Base-by-base conservation (phyloP, 352 stramenopile genomes). In the Phytopythium boreale region DNA sequence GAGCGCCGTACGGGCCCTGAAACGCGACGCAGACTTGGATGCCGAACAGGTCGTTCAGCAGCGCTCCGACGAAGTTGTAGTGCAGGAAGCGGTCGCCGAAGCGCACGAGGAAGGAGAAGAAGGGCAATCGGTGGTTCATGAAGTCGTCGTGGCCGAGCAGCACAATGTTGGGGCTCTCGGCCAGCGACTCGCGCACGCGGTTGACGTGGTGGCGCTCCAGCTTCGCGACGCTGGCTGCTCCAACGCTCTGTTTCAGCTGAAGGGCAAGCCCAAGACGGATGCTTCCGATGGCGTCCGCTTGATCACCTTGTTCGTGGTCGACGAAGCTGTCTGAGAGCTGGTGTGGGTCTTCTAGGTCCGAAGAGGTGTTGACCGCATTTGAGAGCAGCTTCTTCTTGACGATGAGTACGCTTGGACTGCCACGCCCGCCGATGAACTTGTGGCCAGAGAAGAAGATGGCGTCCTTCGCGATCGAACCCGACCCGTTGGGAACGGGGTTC, bases 1-100 rank as follows among this genome's bases (percentile, higher is more conserved):
- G 74, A 58, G 97, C 88, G 4, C 85, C 94, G 64, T 98, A 99
- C 0, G 95, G 96, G n/a, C 97, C 97, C 17, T 53, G 22, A 39
- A 26, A 50, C 0, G 68, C 72, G 26, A 75, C 76, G 24, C 76
- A 59, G 6, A 68, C 72, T 29, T 81, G 97, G 24, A 99, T 89
- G 6, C 97, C 97, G 75, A 99, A 99, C 4, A 99, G 67, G 78
- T 99, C 97, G 70, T 99, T 99, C 2, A 99, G 74, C 52, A 99
- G 75, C 24, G 95, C 94, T 61, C 91, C 98, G 12, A 99, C 96
- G 62, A 98, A 99, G 68, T 99, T 98, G 79, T 98, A 99, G 73
- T 99, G 97, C 43, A 99, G 72, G 72, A 98, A 98, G 15, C 90
- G 65, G 34, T 86, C 71, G 0, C 84, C 82, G 36, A 80, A 94